These are phyloP conservation scores for Blastobotrys americana DNA, from an alignment of 805 yeast species.

Conservation along the genomic window DNA sequence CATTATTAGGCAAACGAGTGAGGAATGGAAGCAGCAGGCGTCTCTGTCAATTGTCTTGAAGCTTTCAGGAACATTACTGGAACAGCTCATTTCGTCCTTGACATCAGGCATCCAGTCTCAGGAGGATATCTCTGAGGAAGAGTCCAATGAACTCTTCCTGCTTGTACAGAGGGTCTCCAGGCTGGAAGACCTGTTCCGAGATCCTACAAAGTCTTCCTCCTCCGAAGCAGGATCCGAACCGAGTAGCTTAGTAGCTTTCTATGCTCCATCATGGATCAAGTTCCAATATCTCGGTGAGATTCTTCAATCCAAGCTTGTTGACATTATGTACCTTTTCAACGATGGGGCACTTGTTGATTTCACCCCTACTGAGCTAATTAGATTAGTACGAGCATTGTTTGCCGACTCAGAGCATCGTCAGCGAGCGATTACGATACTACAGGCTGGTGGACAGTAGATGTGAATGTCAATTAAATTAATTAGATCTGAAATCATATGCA, in stretches of 20 bases:
- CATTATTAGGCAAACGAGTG: constrained; percentile 7
- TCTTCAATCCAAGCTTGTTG: constrained; percentile 28
- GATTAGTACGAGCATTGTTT: constrained; percentile 29
- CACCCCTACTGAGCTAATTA: constrained; percentile 25
- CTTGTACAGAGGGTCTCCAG: constrained; percentile 12
- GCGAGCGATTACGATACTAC: constrained; percentile 22
- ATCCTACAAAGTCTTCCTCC: constrained; percentile 1
- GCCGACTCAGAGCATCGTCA: constrained; percentile 28
- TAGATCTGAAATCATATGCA: too few species aligned
- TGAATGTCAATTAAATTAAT: too few species aligned
- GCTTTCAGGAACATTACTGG: constrained; percentile 20
- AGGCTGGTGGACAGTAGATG: too few species aligned
- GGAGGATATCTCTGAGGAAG: constrained; percentile 28
- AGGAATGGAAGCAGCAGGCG: constrained; percentile 14
- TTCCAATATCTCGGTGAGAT: constrained; percentile 29
- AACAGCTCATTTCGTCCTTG: constrained; percentile 21
- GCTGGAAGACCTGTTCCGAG: constrained; percentile 15
- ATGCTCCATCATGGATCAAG: constrained; percentile 34
- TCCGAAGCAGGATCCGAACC: background rate
- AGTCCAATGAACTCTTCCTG: constrained; percentile 19
- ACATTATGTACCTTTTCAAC: constrained; percentile 25
- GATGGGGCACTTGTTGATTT: constrained; percentile 29
- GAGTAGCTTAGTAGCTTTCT: constrained; percentile 19
- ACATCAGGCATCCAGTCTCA: constrained; percentile 17
- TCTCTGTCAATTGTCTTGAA: constrained; percentile 8